Conservation (phyloP, 2,329 filamentous ascomycete genomes). For the Penicillium sp. region DNA sequence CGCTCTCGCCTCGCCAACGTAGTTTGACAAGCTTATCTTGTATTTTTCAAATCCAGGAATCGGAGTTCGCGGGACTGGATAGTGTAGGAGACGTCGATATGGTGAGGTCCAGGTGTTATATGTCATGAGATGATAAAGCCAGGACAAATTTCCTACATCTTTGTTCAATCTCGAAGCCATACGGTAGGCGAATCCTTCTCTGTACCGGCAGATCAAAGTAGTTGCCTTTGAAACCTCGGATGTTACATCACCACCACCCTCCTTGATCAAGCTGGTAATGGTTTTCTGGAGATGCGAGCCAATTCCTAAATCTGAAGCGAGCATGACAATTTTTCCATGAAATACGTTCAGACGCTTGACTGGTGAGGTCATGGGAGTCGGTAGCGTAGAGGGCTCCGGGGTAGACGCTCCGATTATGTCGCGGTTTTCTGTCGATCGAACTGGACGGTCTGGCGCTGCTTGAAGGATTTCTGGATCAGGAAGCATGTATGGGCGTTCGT, state of each 20-base stretch:
- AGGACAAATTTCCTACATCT: constrained; percentile 88
- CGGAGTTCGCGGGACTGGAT: constrained; percentile 77
- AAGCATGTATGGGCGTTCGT: constrained; percentile 82
- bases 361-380: constrained; percentile 33
- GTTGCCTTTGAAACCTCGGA: constrained; percentile 71
- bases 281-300: constrained; percentile 68
- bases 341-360: constrained; percentile 70
- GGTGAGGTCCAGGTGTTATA: constrained; percentile 89
- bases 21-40: constrained; percentile 91
- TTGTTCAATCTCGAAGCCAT: constrained; percentile 76
- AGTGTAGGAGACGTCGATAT: constrained; percentile 81
- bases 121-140: constrained; percentile 91
- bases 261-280: constrained; percentile 71
- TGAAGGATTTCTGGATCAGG: constrained; percentile 85
- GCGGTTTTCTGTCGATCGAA: constrained; percentile 62
- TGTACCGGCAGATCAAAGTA: constrained; percentile 85
- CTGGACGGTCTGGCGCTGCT: constrained; percentile 58
- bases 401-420: constrained; percentile 72
- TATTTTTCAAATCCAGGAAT: constrained; percentile 78
- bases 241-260: constrained; percentile 73
- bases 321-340: constrained; percentile 73
- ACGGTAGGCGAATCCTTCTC: constrained; percentile 79
- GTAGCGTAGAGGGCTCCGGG: constrained; percentile 50
- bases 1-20: constrained; percentile 88
- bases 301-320: constrained; percentile 76